phyloP scores from a whole-genome alignment of 805 yeast genomes.

The Ogataea polymorpha region DNA sequence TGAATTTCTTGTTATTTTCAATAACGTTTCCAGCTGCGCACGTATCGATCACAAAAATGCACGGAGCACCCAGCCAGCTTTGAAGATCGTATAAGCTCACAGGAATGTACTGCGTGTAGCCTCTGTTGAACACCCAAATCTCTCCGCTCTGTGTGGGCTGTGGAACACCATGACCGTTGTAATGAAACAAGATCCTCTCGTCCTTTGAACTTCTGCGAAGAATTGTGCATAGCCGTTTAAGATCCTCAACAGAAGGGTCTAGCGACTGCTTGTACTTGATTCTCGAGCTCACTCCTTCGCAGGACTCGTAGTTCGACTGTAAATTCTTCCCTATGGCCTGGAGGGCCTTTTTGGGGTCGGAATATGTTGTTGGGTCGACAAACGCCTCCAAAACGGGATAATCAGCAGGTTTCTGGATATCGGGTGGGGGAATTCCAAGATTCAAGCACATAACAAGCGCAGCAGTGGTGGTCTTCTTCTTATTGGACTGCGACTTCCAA shows the following conservation, averaged over 20 bases:
- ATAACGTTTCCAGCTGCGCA: constrained; percentile 93
- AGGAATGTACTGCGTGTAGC: constrained; percentile 96
- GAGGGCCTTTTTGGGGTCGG: constrained; percentile 86
- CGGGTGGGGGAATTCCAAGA: constrained; percentile 97
- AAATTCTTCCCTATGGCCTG: constrained; percentile 87
- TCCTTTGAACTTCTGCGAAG: constrained; percentile 88
- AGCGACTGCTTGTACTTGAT: constrained; percentile 87
- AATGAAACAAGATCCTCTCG: constrained; percentile 88
- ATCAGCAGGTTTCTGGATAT: constrained; percentile 86
- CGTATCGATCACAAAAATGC: constrained; percentile 92
- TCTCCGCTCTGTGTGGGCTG: constrained; percentile 96
- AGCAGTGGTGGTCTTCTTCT: constrained; percentile 91
- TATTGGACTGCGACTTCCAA: constrained; percentile 88
- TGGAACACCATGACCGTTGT: constrained; percentile 98
- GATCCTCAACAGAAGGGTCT: constrained; percentile 95
- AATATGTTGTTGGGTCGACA: constrained; percentile 80
- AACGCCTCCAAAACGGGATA: constrained; percentile 91
- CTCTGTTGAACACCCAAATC: constrained; percentile 96
- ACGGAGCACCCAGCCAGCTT: constrained; percentile 97
- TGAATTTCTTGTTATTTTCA: constrained; percentile 82
- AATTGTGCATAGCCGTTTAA: constrained; percentile 85
- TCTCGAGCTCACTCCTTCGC: constrained; percentile 57
- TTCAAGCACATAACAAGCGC: constrained; percentile 88
- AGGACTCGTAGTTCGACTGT: constrained; percentile 83
- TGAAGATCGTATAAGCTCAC: constrained; percentile 93